Evolutionary conservation across 2,329 filamentous ascomycete genomes (phyloP), one percentile per base, ranked within the genome.

Genomic region (Cladophialophora immunda): DNA sequence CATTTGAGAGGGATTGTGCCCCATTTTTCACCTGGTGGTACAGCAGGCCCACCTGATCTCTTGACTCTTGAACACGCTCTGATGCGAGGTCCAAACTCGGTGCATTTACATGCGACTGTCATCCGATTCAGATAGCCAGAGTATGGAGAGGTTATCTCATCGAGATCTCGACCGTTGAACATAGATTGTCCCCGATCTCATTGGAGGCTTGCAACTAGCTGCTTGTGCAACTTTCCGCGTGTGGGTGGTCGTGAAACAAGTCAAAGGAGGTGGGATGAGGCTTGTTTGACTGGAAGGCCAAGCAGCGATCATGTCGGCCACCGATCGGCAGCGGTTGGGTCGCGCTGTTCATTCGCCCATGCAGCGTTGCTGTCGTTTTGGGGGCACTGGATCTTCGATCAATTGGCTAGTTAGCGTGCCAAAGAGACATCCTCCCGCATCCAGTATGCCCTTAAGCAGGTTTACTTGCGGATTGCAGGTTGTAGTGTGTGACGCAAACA

Each of bases 111-210:
- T 50, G 22, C 22, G 45, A 50, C 45, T 8, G 11, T 11, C 13
- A 50, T 50, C 45, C 22, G 45, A 50, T 25, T 9, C 41, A 6
- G 9, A 27, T 15, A 50, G 11, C 19, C 45, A 25, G 8, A 50
- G 11, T 50, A 22, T 19, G 19, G 45, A 15, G 19, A 27, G 45
- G 7, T 19, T 25, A 50, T 50, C 45, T 50, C 45, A 50, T 50
- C 45, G 45, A 50, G 45, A 50, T 50, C 45, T 50, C n/a, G 45
- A 27, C 45, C 19, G 45, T 25, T 50, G 45, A 50, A 27, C 45
- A 13, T 13, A 22, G 19, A 50, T 13, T 25, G 45, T 25, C 45
- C 11, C 27, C 45, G 3, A 25, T 15, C 3, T 50, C 45, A 50
- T 50, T 50, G 45, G 45, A 25, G 45, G 45, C 19, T 15, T 4